Evolutionary conservation across 108 stramenopile species (phyloP), one percentile per base, ranked within the genome.

Genomic region (Craspedostauros australis): DNA sequence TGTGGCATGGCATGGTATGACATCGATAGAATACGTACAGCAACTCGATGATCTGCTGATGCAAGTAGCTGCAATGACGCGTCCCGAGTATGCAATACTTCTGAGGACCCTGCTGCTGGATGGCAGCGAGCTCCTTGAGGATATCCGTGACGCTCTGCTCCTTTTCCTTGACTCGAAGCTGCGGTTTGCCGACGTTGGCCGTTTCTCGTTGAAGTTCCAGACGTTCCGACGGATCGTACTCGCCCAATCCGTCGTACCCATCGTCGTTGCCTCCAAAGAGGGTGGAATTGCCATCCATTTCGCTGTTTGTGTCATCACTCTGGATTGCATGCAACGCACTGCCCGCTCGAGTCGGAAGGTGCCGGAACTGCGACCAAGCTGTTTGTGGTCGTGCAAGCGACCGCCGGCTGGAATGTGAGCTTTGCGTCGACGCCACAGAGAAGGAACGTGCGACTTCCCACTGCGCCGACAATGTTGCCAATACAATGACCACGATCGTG

Each of bases 11-110:
- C 36, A 37, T 37, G 36, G 36, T 37, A 12, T 12, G 12, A 12
- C 36, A 37, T 12, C 36, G 36, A 37, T 12, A 11, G 9, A 52
- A 18, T 37, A 84, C 86, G 75, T 57, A 86, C 72, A 95, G 70
- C 39, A 95, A 67, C 74, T 94, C 92, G 46, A 95, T 88, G 39
- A 95, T 94, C 74, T 93, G 91, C 64, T 96, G 93, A 66, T 96
- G 95, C 44, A 94, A 61, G 63, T 86, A 94, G 30, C 84, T 86
- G 55, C 95, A 96, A 54, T 96, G 95, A 27, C 95, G 76, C 7
- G 95, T 96, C 29, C 95, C 95, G 51, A 96, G 54, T 39, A 96
- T 91, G 64, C 91, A 96, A 62, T 89, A 89, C 46, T 89, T 94
- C 67, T 88, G 84, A 4, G 89, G 87, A 8, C 89, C 93, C 60